These are phyloP conservation scores for Suzukiozyma palmioleophila DNA, from an alignment of 1,139 yeast genomes.

Conservation along the genomic window DNA sequence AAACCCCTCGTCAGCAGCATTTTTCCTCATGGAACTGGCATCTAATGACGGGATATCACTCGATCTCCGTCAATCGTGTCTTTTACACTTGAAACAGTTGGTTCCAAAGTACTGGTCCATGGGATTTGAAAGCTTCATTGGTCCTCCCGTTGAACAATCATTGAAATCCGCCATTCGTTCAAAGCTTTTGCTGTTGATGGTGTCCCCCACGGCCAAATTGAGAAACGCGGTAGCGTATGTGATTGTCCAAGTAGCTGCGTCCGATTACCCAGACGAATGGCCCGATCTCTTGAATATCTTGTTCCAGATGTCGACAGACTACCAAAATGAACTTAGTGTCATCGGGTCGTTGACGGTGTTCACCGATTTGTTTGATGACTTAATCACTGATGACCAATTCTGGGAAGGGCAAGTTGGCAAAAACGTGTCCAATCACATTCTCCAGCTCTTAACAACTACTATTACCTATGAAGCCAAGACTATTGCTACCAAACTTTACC, in stretches of 20 bases:
- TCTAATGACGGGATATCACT: conserved; percentile 17
- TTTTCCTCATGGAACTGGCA: conserved; percentile 25
- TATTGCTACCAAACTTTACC: conserved; percentile 49
- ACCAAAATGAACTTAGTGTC: conserved; percentile 28
- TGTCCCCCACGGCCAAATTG: conserved; percentile 54
- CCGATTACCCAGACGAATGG: conserved; percentile 97
- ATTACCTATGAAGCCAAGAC: conserved; percentile 39
- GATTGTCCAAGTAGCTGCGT: conserved; percentile 79
- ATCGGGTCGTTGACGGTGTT: conserved; percentile 70
- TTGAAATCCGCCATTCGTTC: conserved; percentile 49
- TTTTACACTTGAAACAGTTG: conserved; percentile 63
- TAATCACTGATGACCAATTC: conserved; percentile 82
- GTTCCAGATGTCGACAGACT: conserved; percentile 34
- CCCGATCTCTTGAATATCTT: conserved; percentile 58
- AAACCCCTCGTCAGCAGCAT: conserved; percentile 31
- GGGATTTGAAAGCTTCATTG: conserved; percentile 72
- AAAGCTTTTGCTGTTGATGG: conserved; percentile 45
- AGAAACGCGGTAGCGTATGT: conserved; percentile 69
- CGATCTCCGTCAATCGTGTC: conserved; percentile 57
- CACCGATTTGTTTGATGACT: conserved; percentile 78
- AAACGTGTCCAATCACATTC: conserved; percentile 46
- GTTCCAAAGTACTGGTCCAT: conserved; percentile 82
- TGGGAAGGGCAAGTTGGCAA: conserved; percentile 68
- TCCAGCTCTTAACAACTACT: conserved; percentile 29
- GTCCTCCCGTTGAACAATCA: conserved; percentile 57